Evolutionary conservation across 495 filamentous ascomycete species (phyloP), one percentile per base, ranked within the genome.

Genomic region (Corynascus novoguineensis): DNA sequence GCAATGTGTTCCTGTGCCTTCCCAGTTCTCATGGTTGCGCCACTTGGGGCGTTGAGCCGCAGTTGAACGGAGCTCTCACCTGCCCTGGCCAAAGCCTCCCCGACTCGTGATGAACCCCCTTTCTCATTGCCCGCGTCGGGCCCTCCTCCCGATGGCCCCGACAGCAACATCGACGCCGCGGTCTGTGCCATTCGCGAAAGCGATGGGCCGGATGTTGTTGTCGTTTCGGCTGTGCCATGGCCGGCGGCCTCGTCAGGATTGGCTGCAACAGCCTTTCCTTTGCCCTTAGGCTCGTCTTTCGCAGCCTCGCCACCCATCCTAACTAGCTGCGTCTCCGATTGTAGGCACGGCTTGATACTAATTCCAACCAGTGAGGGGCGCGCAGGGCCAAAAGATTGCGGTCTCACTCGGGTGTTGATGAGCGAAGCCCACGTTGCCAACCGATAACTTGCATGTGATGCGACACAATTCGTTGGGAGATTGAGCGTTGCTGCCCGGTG

Each of bases 11-110:
- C 64, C 49, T 69, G 67, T 10, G 60, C 61, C 12, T 74, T 66
- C 0, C 60, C 53, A 11, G 51, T 29, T 27, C 53, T 64, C 42
- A 72, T 38, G 29, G 49, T 42, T 28, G 48, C 59, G 31, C 58
- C 56, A 8, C 32, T 37, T 40, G 44, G 91, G 68, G 84, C 76
- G 75, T 90, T 92, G 66, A 90, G 79, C 25, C 45, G 56, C 38
- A 60, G 17, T 40, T 62, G 64, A 4, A 58, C 50, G n/a, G 66
- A 65, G 41, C 60, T 69, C 48, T 69, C 66, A 24, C 58, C 59
- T 7, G 34, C 58, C 27, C 57, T 42, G 15, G 32, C 60, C 4
- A 61, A 46, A 4, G 41, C 46, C 31, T 65, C 51, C 12, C 17
- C 50, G 5, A 53, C 22, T 15, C 50, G 53, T 8, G 66, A 64